Evolutionary conservation across 139 green algal species (phyloP).

Genomic region (Micractinium conductrix): DNA sequence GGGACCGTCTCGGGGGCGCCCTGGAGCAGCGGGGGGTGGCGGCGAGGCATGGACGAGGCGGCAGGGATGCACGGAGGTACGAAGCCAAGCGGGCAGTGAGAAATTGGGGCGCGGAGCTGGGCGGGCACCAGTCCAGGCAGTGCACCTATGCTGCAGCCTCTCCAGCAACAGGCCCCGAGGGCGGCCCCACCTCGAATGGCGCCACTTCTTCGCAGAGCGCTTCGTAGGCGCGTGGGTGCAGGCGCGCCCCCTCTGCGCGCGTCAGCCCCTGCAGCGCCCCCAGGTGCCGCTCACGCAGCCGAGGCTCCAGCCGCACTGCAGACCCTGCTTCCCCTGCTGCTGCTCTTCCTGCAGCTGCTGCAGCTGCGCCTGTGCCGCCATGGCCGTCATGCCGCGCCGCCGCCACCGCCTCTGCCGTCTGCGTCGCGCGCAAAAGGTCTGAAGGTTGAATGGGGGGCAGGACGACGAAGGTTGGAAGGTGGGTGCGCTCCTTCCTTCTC

Average conservation of each 20-base stretch:
- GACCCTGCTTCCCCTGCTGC: background rate
- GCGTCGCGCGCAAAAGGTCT: conserved; percentile 17
- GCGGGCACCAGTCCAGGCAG: background rate
- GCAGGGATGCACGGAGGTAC: background rate
- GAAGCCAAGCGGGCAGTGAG: too few species aligned
- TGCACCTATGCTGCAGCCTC: too few species aligned
- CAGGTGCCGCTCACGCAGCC: conserved; percentile 25
- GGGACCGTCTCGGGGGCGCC: background rate
- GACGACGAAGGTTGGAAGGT: too few species aligned
- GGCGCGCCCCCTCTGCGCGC: background rate
- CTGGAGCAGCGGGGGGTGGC: background rate
- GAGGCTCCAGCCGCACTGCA: background rate
- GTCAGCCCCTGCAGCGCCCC: conserved; percentile 37
- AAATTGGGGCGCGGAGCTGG: too few species aligned
- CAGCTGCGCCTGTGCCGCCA: background rate
- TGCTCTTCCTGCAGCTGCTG: background rate
- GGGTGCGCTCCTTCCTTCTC: too few species aligned
- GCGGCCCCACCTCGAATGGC: too few species aligned
- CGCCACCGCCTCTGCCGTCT: conserved; percentile 5
- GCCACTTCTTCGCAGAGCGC: too few species aligned
- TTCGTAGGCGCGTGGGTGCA: conserved; percentile 2
- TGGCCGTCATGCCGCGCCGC: background rate
- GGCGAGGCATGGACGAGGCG: too few species aligned
- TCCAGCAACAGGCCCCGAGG: too few species aligned
- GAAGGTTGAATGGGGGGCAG: too few species aligned